Evolutionary conservation across 2,329 filamentous ascomycete genomes (phyloP), one percentile per base, ranked within the genome.

Genomic region (Diaporthe citriasiana): DNA sequence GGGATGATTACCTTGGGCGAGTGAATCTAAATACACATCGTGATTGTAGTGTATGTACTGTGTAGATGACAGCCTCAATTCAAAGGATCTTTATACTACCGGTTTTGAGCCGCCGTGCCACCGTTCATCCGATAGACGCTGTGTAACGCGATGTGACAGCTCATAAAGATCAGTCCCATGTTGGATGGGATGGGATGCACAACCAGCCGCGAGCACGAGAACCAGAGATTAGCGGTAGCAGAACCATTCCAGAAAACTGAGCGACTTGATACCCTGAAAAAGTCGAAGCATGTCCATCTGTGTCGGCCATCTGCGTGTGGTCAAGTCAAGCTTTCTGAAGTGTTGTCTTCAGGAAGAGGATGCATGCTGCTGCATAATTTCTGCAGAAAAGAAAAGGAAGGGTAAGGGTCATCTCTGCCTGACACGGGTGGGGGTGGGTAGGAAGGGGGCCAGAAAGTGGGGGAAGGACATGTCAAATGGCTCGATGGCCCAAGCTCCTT

Each of bases 401-500:
- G 60, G 60, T 65, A 50, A 66, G 60, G 60, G 60, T 47, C 19
- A 1, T 9, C 4, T 30, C 17, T 13, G 4, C 19, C 27, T 33
- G 38, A 12, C n/a, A 5, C 22, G 2, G 25, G 38, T 19, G 35
- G 13, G 38, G 35, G n/a, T n/a, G n/a, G n/a, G n/a, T n/a, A n/a
- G 38, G 27, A 30, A 10, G 59, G 27, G 19, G 42, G n/a, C n/a
- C 25, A 25, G 42, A 33, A n/a, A 50, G 45, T 66, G 42, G 60
- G 42, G 42, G 45, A 25, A 51, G 42, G 60, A 51, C 45, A 51
- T 25, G 60, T 8, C 27, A 51, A 30, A 47, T 66, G 63, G 63
- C 15, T 30, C 35, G 63, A 35, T 66, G 63, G 63, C 63, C 63
- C 63, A 68, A 68, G 63, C 63, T 68, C 63, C 63, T 45, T 25